Evolutionary conservation across 2,329 filamentous ascomycete species (phyloP).

Genomic region (Colletotrichum orbiculare): DNA sequence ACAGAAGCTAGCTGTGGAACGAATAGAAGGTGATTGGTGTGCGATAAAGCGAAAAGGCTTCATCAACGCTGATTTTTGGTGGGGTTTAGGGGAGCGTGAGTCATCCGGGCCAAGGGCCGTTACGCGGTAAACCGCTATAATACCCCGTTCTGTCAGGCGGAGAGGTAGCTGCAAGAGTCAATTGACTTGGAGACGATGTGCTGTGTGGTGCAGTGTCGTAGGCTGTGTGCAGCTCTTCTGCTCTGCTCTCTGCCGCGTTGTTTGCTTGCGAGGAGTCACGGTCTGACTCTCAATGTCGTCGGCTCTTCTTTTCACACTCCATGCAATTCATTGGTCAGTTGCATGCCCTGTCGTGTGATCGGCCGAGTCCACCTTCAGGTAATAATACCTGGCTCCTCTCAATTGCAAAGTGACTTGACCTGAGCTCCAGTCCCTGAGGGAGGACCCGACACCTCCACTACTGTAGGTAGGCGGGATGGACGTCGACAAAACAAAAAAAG

Average conservation of each 20-base stretch:
- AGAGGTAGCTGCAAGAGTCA: constrained; percentile 7
- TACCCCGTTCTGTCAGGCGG: neutral
- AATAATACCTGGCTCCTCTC: constrained; percentile 12
- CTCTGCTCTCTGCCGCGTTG: neutral
- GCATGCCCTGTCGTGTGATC: constrained; percentile 26
- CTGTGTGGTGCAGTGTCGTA: neutral
- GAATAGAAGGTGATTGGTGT: constrained; percentile 37
- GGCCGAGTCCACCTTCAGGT: constrained; percentile 13
- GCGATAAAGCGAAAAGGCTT: constrained; percentile 35
- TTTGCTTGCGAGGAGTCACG: neutral
- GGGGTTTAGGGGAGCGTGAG: constrained; percentile 34
- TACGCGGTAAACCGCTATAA: neutral
- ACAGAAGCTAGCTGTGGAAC: constrained; percentile 38
- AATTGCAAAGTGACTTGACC: neutral
- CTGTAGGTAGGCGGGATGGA: too few relatives aligned
- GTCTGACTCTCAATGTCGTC: constrained; percentile 20
- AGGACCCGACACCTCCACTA: too few relatives aligned
- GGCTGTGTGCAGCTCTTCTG: neutral
- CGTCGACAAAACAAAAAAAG: neutral
- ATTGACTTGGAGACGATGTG: constrained; percentile 1
- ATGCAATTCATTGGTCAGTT: constrained; percentile 11
- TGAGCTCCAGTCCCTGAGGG: neutral
- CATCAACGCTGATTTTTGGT: constrained; percentile 34
- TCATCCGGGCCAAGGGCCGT: constrained; percentile 26
- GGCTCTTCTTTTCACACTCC: constrained; percentile 11